Evolutionary conservation across 1,284 basidiomycete genomes (phyloP).

Genomic region (Papiliotrema laurentii): DNA sequence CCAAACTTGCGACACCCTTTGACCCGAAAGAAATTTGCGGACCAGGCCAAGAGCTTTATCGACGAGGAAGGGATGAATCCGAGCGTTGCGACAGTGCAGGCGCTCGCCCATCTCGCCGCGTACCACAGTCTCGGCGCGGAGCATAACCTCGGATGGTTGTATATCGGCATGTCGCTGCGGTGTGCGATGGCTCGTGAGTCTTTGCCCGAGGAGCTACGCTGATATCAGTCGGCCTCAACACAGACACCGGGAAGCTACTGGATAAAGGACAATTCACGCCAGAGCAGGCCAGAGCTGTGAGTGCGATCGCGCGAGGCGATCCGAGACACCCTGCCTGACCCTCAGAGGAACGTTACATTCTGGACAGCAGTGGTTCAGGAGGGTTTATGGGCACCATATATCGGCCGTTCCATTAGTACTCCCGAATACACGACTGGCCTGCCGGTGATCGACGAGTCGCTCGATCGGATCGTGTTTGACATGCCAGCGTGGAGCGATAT

Average conservation of each 20-base stretch:
- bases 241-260: background rate
- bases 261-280: background rate
- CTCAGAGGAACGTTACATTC: conserved; percentile 3
- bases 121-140: conserved; percentile 54
- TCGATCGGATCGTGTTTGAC: conserved; percentile 19
- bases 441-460: conserved; percentile 18
- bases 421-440: conserved; percentile 16
- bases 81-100: conserved; percentile 58
- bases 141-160: conserved; percentile 28
- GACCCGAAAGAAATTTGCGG: conserved; percentile 54
- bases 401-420: conserved; percentile 8
- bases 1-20: conserved; percentile 52
- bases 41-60: conserved; percentile 56
- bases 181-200: conserved; percentile 25
- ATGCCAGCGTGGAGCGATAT: conserved; percentile 5
- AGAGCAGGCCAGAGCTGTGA: conserved; percentile 2
- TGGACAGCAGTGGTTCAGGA: conserved; percentile 6
- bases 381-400: conserved; percentile 6
- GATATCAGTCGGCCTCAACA: conserved; percentile 1
- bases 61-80: conserved; percentile 59
- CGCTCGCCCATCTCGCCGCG: conserved; percentile 56
- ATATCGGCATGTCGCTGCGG: conserved; percentile 25
- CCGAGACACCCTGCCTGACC: too few species aligned
- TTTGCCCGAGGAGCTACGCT: too few species aligned
- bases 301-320: background rate